Conservation (phyloP, 768 basidiomycete genomes). For the Scleroderma citrinum region DNA sequence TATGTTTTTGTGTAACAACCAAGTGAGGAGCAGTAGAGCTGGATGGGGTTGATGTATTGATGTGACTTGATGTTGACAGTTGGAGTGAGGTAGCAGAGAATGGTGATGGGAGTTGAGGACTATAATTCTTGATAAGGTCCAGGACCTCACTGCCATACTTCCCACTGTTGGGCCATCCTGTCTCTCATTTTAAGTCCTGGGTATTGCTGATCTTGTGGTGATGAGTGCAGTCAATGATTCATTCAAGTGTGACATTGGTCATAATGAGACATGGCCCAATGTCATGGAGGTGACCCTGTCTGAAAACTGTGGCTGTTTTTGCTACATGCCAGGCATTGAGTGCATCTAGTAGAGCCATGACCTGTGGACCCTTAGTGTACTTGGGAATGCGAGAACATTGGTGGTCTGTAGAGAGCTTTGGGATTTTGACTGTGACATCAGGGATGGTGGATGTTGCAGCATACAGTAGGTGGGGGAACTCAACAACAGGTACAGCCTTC, state of each 20-base stretch:
- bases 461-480: constrained; percentile 6
- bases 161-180: constrained; percentile 10
- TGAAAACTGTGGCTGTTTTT: constrained; percentile 3
- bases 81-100: neutral
- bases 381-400: constrained; percentile 5
- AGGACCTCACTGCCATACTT: neutral
- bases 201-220: neutral
- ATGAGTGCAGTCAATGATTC: constrained; percentile 23
- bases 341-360: neutral
- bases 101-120: neutral
- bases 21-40: neutral
- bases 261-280: constrained; percentile 13
- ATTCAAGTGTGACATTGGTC: constrained; percentile 8
- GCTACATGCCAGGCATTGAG: constrained; percentile 12
- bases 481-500: constrained; percentile 15
- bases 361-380: neutral
- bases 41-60: neutral
- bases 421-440: neutral
- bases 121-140: neutral
- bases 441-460: constrained; percentile 23
- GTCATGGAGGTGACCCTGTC: constrained; percentile 2
- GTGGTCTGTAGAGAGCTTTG: neutral
- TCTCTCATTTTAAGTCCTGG: constrained; percentile 18
- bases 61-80: neutral
- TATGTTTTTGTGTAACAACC: neutral